Evolutionary conservation across 192 early-diverging fungal genomes (phyloP).

Genomic region (Rhizophagus sp.): DNA sequence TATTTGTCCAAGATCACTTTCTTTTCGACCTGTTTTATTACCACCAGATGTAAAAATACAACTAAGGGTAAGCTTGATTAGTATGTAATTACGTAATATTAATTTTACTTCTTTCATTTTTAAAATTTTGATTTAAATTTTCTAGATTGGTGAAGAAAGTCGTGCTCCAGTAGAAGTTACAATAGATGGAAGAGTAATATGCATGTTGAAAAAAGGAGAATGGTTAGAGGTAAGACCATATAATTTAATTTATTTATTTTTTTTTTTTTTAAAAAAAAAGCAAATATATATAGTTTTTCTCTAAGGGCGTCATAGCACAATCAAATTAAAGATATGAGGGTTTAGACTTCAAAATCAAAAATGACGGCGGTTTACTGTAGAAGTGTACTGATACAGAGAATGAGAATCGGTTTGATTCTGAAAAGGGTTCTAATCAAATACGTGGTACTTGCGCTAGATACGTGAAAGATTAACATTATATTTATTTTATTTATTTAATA

Average conservation of each 20-base stretch:
- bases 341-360: too few species aligned
- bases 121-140: background rate
- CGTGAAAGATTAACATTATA: conserved; percentile 2
- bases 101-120: background rate
- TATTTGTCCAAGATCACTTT: conserved; percentile 82
- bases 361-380: too few species aligned
- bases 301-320: too few species aligned
- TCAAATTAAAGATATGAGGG: too few species aligned
- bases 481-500: conserved; percentile 37
- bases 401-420: too few species aligned
- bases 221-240: conserved; percentile 51
- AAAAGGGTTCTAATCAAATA: too few species aligned
- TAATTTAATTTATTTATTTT: background rate
- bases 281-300: conserved; percentile 28
- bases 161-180: conserved; percentile 69
- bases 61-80: conserved; percentile 48
- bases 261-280: background rate
- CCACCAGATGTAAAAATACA: conserved; percentile 66
- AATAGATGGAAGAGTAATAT: conserved; percentile 77
- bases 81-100: background rate
- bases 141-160: conserved; percentile 58
- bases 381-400: too few species aligned
- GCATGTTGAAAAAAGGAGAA: conserved; percentile 66
- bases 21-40: conserved; percentile 80
- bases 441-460: background rate